Base-by-base conservation (phyloP, 495 filamentous ascomycete species). In the Lasiosphaeriaceae sp. region DNA sequence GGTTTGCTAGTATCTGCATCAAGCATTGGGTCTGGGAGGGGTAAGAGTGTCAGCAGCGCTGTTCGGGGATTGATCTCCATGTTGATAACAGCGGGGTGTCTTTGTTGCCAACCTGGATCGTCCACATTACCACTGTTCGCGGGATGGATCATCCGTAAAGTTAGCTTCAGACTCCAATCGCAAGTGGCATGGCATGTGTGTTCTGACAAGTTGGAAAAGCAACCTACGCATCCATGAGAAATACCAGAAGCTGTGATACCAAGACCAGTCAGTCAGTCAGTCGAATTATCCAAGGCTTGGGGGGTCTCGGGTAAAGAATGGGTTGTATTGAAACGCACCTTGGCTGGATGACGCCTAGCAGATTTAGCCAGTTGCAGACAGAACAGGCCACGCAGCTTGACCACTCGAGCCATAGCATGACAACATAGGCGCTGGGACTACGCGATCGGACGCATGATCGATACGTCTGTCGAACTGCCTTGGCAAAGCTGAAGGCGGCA, bases 1-100 rank as follows among this genome's bases (percentile, higher is more conserved):
- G 73, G 65, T 80, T 82, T 22, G 76, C 71, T 52, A 80, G 71
- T 52, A 82, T 80, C 55, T 79, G 75, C 23, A 72, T 68, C 8
- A 79, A 63, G 50, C 72, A 70, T 55, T 78, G 74, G 17, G 71
- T 68, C 70, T 78, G 66, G 3, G 37, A 16, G 3, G 37, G 2
- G 14, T 6, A 3, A 6, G 37, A 41, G n/a, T 41, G 37, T 2
- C 12, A 53, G 12, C 41, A 7, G 1, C 2, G 17, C 7, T 34
- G 23, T 34, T 34, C n/a, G n/a, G n/a, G n/a, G n/a, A 11, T 47
- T 47, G 2, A 14, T 47, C 22, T 47, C 4, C 11, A 14, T 19
- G 16, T 21, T 47, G n/a, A 20, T 29, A 31, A 17, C 4, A 5
- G 31, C 31, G 34, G 11, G 9, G 11, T 11, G 26, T 3, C 16